Base-by-base conservation (phyloP, 2,329 filamentous ascomycete species). In the Diaporthe sp. region DNA sequence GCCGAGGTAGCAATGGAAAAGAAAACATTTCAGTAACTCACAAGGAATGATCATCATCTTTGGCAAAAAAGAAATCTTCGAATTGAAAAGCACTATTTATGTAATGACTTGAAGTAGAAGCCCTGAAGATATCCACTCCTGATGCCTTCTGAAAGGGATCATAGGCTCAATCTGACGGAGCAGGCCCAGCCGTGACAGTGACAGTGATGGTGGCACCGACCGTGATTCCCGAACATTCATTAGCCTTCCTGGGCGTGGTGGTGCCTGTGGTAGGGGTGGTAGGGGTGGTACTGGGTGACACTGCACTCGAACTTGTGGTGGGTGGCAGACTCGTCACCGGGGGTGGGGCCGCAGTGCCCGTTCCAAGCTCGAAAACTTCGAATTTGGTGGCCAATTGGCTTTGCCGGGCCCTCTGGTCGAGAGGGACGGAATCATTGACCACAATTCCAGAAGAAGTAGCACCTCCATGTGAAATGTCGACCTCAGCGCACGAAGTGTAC, bases 361-460 rank as follows among this genome's bases (percentile, higher is more conserved):
- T 68, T 3, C 62, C 62, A 12, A 68, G 62, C 37, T 68, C 31
- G 17, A 68, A 28, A 12, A 39, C 46, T 13, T 68, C 62, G 10
- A 39, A 68, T 25, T 68, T 22, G 2, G 46, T 53, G 9, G 31
- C 62, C 22, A 68, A 25, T 15, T 68, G 62, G 13, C 46, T 68
- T 28, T 53, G 28, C 7, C 53, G 34, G 22, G 62, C 62, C 31
- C 62, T 12, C 4, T 51, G 5, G 17, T 68, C 13, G 0, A 53
- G 4, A 7, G 62, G 44, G 12, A 68, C 3, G 5, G 44, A 37
- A 51, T 39, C 31, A 8, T 68, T 31, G 3, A 68, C 19, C 3
- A 9, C 49, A 3, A 68, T 34, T 25, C 22, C 10, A 7, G 28
- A 15, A 17, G 62, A n/a, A 1, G 22, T 0, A 17, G 19, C 25